A percentile compares a stretch with the other conserved stretches of the same genome.
Evolutionary conservation across 139 green algal species (phyloP).

Genomic region (Diplosphaera chodatii): DNA sequence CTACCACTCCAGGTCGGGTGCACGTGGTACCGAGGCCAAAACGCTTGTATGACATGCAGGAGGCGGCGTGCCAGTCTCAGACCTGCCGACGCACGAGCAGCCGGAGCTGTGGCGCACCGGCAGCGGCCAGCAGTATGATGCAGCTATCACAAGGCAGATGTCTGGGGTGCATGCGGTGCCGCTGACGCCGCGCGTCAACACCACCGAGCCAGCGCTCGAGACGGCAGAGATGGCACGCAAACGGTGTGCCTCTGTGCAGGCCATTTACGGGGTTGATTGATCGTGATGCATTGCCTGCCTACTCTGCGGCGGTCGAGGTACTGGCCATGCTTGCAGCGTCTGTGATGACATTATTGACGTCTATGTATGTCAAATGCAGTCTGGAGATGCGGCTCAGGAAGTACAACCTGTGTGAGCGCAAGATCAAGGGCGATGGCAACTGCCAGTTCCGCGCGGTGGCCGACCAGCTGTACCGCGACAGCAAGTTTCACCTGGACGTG

Average conservation of each 20-base stretch:
- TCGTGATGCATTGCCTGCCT: too few species aligned
- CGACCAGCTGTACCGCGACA: slow-evolving; percentile 70
- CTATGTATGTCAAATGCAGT: too few species aligned
- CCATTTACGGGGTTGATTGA: too few species aligned
- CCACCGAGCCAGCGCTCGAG: background rate
- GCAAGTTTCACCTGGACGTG: slow-evolving; percentile 49
- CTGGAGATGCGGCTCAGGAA: slow-evolving; percentile 34
- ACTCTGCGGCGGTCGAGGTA: too few species aligned
- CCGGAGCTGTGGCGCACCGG: background rate
- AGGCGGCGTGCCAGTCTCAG: background rate
- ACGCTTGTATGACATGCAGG: background rate
- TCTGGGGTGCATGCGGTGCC: background rate
- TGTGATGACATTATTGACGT: too few species aligned
- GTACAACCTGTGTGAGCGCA: slow-evolving; percentile 51
- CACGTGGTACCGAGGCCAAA: too few species aligned
- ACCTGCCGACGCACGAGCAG: background rate
- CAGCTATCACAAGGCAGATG: background rate
- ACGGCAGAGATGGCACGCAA: background rate
- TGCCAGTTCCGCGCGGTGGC: slow-evolving; percentile 67
- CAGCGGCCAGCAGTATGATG: background rate
- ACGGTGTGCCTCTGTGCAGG: background rate
- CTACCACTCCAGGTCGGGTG: too few species aligned
- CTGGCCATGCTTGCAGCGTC: too few species aligned
- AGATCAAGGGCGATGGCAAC: slow-evolving; percentile 66
- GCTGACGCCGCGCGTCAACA: background rate